These are phyloP conservation scores for Trametes meyenii DNA, from an alignment of 768 basidiomycete species.

Conservation along the genomic window DNA sequence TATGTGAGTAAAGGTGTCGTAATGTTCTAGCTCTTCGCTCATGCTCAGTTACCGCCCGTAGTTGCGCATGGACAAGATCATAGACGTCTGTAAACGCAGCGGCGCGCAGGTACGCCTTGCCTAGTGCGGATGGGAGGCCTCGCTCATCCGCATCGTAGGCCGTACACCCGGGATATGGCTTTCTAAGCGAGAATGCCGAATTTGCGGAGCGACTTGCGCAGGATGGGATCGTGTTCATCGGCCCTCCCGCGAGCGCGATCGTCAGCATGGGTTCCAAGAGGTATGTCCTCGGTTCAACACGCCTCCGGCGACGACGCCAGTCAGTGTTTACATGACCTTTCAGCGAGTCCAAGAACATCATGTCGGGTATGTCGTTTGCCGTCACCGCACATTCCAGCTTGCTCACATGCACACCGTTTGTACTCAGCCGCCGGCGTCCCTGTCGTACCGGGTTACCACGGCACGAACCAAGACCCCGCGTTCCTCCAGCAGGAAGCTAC, in stretches of 20 bases:
- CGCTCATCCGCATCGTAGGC: slow-evolving; percentile 50
- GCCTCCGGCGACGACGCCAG: background rate
- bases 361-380: slow-evolving; percentile 60
- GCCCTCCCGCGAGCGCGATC: slow-evolving; percentile 87
- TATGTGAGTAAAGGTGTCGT: slow-evolving; percentile 60
- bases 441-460: slow-evolving; percentile 94
- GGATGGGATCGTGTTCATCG: slow-evolving; percentile 87
- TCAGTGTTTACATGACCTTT: background rate
- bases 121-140: background rate
- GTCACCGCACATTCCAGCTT: background rate
- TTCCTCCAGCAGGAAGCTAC: slow-evolving; percentile 70
- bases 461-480: slow-evolving; percentile 73
- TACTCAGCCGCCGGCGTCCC: slow-evolving; percentile 80
- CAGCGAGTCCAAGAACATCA: slow-evolving; percentile 95
- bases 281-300: slow-evolving; percentile 37
- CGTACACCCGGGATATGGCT: slow-evolving; percentile 92
- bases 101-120: slow-evolving; percentile 75
- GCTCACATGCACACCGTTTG: background rate
- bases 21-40: background rate
- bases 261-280: slow-evolving; percentile 96
- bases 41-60: slow-evolving; percentile 34
- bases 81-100: slow-evolving; percentile 77
- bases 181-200: slow-evolving; percentile 87
- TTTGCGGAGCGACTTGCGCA: slow-evolving; percentile 77
- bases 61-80: slow-evolving; percentile 87